Conservation (phyloP, 768 basidiomycete genomes). For the Leccinum boreale region DNA sequence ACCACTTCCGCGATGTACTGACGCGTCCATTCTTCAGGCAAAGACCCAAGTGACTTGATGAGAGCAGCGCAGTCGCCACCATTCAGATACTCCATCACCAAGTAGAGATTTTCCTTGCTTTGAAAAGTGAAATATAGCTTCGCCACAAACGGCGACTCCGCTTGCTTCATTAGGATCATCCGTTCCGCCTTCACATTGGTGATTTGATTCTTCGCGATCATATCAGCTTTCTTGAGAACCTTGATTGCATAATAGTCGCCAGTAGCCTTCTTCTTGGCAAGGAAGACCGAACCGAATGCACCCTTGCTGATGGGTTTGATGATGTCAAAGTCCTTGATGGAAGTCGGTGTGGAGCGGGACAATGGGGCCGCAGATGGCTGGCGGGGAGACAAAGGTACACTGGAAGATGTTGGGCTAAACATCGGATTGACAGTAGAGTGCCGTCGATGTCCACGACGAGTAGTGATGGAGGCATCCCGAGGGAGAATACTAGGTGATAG, state of each 20-base stretch:
- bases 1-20: slow-evolving; percentile 97
- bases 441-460: slow-evolving; percentile 61
- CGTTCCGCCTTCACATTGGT: slow-evolving; percentile 99
- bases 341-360: slow-evolving; percentile 77
- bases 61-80: slow-evolving; percentile 97
- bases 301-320: slow-evolving; percentile 99
- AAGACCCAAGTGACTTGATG: slow-evolving; percentile 89
- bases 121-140: slow-evolving; percentile 99
- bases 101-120: slow-evolving; percentile 96
- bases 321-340: slow-evolving; percentile 98
- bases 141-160: slow-evolving; percentile 96
- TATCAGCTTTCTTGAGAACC: slow-evolving; percentile 99
- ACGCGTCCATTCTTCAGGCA: slow-evolving; percentile 96
- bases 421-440: slow-evolving; percentile 69
- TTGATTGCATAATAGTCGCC: slow-evolving; percentile 99
- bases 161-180: slow-evolving; percentile 99
- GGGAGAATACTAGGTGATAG: slow-evolving; percentile 59
- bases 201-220: slow-evolving; percentile 99
- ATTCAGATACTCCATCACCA: slow-evolving; percentile 99
- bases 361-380: slow-evolving; percentile 75
- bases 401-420: slow-evolving; percentile 49
- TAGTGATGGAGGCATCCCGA: slow-evolving; percentile 41
- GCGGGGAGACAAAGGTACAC: slow-evolving; percentile 78
- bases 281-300: slow-evolving; percentile 96
- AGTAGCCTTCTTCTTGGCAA: slow-evolving; percentile 96